Base-by-base conservation (phyloP, 2,329 filamentous ascomycete genomes). In the Westerdykella aurantiaca region DNA sequence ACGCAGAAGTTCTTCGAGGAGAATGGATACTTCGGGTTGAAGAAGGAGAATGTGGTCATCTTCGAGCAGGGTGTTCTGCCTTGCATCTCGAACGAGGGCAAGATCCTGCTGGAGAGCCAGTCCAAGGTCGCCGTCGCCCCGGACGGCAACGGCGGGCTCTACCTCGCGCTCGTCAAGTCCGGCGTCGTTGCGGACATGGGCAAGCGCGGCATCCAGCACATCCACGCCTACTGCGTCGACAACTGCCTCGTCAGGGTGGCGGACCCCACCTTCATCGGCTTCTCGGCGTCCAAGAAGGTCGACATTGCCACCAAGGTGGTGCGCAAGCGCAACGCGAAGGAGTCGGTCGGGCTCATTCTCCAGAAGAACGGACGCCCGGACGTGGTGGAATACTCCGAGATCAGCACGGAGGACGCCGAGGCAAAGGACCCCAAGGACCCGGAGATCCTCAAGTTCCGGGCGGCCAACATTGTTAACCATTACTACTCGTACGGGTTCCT, bases 241-340 rank as follows among this genome's bases (percentile, higher is more conserved):
- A 98, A 98, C 77, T 97, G 91, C 73, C 80, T 98, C n/a, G 91
- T 95, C 67, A 91, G 88, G 72, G 91, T 98, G n/a, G 91, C 91
- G 22, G 93, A 98, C 63, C 93, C 93, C 12, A 80, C 88, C 56
- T 97, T 98, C 73, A 84, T 97, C 58, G 93, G 93, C 56, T 97
- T 97, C 72, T 80, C 89, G 4, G 89, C 91, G 34, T 80, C 83
- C 41, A 87, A 91, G 68, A 74, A 88, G 48, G 91, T 96, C 57
- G 89, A 95, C 71, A 94, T 98, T 61, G 91, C 91, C 25, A 98
- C 93, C 57, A 98, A 98, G 77, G 93, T 96, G n/a, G 93, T 98
- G 48, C 88, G 93, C 58, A 98, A 98, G 81, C 89, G 93, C 60
- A 86, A 91, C 65, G 91, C 93, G 42, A 94, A 88, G 63, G 93